Conservation (phyloP, 2,329 filamentous ascomycete species). For the Ustulina deusta region DNA sequence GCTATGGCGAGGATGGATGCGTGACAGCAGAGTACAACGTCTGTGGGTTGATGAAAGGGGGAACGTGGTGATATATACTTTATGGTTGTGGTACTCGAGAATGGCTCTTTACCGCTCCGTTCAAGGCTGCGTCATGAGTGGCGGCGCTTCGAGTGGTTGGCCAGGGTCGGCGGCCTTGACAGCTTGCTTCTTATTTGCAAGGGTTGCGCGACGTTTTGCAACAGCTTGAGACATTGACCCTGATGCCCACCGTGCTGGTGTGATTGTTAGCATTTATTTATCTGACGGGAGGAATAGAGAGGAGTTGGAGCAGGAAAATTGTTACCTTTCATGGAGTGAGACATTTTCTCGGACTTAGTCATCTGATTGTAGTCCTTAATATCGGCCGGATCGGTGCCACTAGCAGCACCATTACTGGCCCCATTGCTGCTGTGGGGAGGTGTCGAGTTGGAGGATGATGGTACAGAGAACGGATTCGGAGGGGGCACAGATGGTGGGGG, state of each 20-base stretch:
- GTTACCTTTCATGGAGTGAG: slow-evolving; percentile 72
- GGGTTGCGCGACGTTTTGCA: slow-evolving; percentile 69
- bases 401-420: slow-evolving; percentile 42
- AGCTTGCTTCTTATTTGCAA: slow-evolving; percentile 69
- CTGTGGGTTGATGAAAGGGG: neutral
- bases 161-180: slow-evolving; percentile 46
- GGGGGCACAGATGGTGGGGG: slow-evolving; percentile 33
- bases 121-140: slow-evolving; percentile 27
- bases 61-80: slow-evolving; percentile 7
- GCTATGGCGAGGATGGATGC: neutral
- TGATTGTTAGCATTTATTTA: slow-evolving; percentile 43
- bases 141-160: slow-evolving; percentile 26
- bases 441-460: slow-evolving; percentile 37
- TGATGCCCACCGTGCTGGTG: slow-evolving; percentile 68
- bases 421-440: slow-evolving; percentile 36
- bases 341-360: slow-evolving; percentile 76
- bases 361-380: slow-evolving; percentile 69
- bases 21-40: slow-evolving; percentile 1
- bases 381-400: slow-evolving; percentile 54
- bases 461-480: slow-evolving; percentile 42
- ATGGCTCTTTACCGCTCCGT: neutral
- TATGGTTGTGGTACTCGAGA: neutral
- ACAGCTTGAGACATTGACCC: slow-evolving; percentile 72
- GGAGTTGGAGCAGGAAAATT: slow-evolving; percentile 41
- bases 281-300: neutral